Evolutionary conservation across 75 land plant genomes (phyloP).

Genomic region (Selaginella tamariscina): DNA sequence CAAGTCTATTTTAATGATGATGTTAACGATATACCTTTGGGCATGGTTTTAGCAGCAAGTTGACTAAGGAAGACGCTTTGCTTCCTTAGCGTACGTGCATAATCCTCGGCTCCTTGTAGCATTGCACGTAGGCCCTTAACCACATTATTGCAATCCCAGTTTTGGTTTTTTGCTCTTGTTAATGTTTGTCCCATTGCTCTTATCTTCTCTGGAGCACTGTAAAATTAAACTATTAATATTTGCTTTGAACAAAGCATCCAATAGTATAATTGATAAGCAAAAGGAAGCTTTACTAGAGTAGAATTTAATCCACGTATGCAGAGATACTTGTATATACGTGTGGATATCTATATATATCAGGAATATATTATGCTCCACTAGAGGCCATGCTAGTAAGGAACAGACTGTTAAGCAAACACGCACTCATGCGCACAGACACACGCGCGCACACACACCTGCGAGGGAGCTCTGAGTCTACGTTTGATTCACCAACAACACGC

Average conservation of each 20-base stretch:
- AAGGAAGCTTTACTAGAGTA: no score
- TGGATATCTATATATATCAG: no score
- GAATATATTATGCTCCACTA: neutral
- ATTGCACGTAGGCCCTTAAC: conserved; percentile 74
- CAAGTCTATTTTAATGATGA: no score
- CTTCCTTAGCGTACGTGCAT: neutral
- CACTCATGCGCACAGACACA: neutral
- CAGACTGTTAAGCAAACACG: no score
- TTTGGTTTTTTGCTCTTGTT: conserved; percentile 36
- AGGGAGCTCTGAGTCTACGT: conserved; percentile 2
- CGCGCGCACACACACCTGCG: neutral
- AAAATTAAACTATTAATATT: no score
- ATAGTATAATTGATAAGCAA: no score
- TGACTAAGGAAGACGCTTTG: conserved; percentile 36
- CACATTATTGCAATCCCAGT: conserved; percentile 49
- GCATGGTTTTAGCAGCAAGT: conserved; percentile 52
- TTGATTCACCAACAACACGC: conserved; percentile 2
- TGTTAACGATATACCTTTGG: no score
- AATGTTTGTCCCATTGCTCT: conserved; percentile 49
- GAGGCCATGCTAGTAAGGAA: neutral
- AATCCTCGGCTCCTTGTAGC: conserved; percentile 34
- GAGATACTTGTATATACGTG: no score
- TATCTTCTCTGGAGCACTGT: conserved; percentile 52
- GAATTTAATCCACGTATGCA: no score
- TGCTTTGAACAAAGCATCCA: no score